A percentile compares a stretch with the other conserved stretches of the same genome.
These are phyloP conservation scores for Epichloe hybrida DNA, from an alignment of 2,329 filamentous ascomycete species.

Conservation along the genomic window DNA sequence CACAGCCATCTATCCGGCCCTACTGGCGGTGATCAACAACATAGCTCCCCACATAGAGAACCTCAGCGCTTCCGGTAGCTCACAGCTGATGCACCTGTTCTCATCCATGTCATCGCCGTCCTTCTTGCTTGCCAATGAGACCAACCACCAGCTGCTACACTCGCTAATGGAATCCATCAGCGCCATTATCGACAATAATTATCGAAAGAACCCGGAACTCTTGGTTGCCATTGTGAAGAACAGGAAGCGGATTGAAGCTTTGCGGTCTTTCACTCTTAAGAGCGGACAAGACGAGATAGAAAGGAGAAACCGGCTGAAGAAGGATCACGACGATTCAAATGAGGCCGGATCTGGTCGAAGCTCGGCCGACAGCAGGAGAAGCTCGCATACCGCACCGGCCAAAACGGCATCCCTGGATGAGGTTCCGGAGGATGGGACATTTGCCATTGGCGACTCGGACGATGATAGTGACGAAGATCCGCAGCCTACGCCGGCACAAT, in stretches of 20 bases:
- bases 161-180: conserved; percentile 83
- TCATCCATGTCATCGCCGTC: conserved; percentile 86
- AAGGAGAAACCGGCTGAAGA: conserved; percentile 54
- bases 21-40: conserved; percentile 88
- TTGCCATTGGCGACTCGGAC: conserved; percentile 81
- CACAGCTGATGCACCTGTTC: conserved; percentile 77
- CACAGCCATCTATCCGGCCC: conserved; percentile 83
- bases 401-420: conserved; percentile 18
- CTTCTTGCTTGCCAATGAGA: conserved; percentile 84
- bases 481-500: conserved; percentile 44
- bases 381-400: conserved; percentile 30
- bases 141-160: conserved; percentile 68
- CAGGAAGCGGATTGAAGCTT: conserved; percentile 67
- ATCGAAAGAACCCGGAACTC: conserved; percentile 65
- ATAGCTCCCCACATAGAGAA: conserved; percentile 73
- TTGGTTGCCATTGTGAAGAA: conserved; percentile 69
- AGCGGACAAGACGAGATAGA: conserved; percentile 87
- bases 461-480: conserved; percentile 42
- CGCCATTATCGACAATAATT: conserved; percentile 80
- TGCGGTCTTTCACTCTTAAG: conserved; percentile 81
- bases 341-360: conserved; percentile 39
- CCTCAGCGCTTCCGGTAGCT: conserved; percentile 59
- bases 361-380: conserved; percentile 55
- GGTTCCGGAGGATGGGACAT: conserved; percentile 54
- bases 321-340: conserved; percentile 40